phyloP scores from a whole-genome alignment of 2,329 filamentous ascomycete species.

The Microdochium paspali region DNA sequence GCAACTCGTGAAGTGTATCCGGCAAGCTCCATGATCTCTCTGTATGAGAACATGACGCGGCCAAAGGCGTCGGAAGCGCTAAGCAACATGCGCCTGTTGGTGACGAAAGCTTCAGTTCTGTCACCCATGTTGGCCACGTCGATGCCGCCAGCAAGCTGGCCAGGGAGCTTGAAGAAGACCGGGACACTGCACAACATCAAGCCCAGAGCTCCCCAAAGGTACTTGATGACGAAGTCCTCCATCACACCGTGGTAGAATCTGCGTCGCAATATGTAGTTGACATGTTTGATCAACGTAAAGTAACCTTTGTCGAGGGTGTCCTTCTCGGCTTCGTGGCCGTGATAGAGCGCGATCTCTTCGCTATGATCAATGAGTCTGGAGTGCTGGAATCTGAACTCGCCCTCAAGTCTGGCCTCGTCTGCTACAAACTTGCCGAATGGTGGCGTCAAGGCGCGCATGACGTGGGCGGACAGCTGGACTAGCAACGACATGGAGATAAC shows the following conservation, averaged over 20 bases:
- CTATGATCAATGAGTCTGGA: constrained; percentile 90
- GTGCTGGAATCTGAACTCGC: constrained; percentile 94
- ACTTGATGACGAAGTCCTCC: constrained; percentile 99
- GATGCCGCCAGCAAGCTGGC: constrained; percentile 38
- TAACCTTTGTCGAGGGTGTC: constrained; percentile 96
- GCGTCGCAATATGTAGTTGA: constrained; percentile 85
- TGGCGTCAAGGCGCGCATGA: constrained; percentile 90
- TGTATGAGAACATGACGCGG: constrained; percentile 94
- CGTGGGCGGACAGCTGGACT: constrained; percentile 82
- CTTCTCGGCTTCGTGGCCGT: constrained; percentile 88
- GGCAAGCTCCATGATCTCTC: constrained; percentile 91
- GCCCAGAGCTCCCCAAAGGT: constrained; percentile 94
- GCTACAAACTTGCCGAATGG: constrained; percentile 97
- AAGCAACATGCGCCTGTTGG: constrained; percentile 83
- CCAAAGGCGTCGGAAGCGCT: constrained; percentile 94
- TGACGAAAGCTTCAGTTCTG: constrained; percentile 73
- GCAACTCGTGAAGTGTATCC: constrained; percentile 92
- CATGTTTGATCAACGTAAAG: constrained; percentile 97
- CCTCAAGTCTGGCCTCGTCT: constrained; percentile 87
- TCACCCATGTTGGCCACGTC: constrained; percentile 55
- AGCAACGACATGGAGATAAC: constrained; percentile 91
- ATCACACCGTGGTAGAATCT: constrained; percentile 97
- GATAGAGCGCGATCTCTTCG: constrained; percentile 88
- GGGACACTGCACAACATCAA: constrained; percentile 88
- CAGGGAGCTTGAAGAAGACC: constrained; percentile 89